phyloP scores from a whole-genome alignment of 345 rosid genomes.

The Acer saccharum region DNA sequence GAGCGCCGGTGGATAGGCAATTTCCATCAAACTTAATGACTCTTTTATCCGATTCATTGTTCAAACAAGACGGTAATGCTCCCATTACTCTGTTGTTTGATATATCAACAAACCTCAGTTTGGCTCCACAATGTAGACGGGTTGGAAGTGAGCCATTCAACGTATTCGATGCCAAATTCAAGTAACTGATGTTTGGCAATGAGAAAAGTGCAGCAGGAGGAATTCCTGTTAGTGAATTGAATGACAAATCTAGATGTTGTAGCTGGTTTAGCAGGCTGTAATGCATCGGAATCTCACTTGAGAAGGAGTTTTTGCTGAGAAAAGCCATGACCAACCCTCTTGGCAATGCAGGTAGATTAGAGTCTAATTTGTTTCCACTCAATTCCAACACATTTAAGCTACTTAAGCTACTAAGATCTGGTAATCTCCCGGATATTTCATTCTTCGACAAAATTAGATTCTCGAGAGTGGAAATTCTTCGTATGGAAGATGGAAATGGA shows the following conservation, averaged over 20 bases:
- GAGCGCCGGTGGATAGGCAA: slow-evolving; percentile 48
- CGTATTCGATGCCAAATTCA: slow-evolving; percentile 59
- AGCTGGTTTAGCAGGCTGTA: slow-evolving; percentile 40
- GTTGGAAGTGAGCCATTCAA: slow-evolving; percentile 54
- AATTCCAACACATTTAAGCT: slow-evolving; percentile 40
- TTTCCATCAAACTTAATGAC: slow-evolving; percentile 48
- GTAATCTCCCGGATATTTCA: slow-evolving; percentile 48
- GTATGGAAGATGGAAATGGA: slow-evolving; percentile 43
- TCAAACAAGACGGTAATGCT: slow-evolving; percentile 59
- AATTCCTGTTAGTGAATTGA: slow-evolving; percentile 37
- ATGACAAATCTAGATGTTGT: slow-evolving; percentile 47
- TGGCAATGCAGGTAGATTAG: slow-evolving; percentile 42
- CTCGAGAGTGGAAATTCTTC: slow-evolving; percentile 25
- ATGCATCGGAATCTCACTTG: slow-evolving; percentile 41
- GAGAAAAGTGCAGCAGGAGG: slow-evolving; percentile 53
- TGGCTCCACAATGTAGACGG: slow-evolving; percentile 51
- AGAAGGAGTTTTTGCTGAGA: slow-evolving; percentile 47
- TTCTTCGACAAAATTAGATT: slow-evolving; percentile 39
- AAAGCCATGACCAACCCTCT: slow-evolving; percentile 40
- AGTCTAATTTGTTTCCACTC: slow-evolving; percentile 44
- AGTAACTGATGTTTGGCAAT: slow-evolving; percentile 48
- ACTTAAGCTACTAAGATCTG: slow-evolving; percentile 33
- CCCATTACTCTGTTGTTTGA: slow-evolving; percentile 64
- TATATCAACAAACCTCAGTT: slow-evolving; percentile 57
- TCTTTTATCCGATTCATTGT: slow-evolving; percentile 24